Percentiles rank a stretch among this genome's conserved stretches.
Conservation (phyloP, 768 basidiomycete species). For the Kwoniella sp. region DNA sequence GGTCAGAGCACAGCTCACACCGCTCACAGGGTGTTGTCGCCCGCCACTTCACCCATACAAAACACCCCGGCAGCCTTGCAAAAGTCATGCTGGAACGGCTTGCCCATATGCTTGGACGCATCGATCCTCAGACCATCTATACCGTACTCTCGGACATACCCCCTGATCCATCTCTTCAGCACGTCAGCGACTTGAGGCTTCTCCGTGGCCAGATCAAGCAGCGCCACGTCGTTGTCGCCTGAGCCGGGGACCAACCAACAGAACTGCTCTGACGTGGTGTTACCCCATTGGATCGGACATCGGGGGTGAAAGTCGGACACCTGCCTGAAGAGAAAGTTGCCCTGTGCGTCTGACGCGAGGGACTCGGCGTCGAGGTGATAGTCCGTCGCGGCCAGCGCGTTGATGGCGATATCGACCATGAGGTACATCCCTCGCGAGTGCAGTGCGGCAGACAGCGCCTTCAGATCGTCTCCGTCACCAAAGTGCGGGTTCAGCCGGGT, state of each 20-base stretch:
- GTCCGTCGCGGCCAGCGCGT: constrained; percentile 20
- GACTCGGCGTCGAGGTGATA: constrained; percentile 17
- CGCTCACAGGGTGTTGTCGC: constrained; percentile 15
- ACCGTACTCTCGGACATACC: constrained; percentile 28
- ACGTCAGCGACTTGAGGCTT: constrained; percentile 21
- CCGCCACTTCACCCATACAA: constrained; percentile 38
- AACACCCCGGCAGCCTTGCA: constrained; percentile 29
- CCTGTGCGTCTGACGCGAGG: constrained; percentile 19
- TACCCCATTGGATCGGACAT: constrained; percentile 30
- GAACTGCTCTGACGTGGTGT: constrained; percentile 24
- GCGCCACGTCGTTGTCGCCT: constrained; percentile 18
- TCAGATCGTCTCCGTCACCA: constrained; percentile 44
- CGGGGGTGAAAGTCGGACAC: constrained; percentile 27
- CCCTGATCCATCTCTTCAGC: constrained; percentile 24
- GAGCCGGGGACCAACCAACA: constrained; percentile 31
- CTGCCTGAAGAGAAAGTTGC: constrained; percentile 32
- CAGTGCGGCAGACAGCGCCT: constrained; percentile 41
- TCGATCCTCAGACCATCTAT: constrained; percentile 39
- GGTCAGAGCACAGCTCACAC: too few species aligned
- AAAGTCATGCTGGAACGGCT: constrained; percentile 29
- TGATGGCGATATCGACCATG: constrained; percentile 49
- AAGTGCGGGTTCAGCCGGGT: constrained; percentile 46
- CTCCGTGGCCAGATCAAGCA: constrained; percentile 33
- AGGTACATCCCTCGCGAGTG: constrained; percentile 49
- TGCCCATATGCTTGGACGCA: constrained; percentile 37